Base-by-base conservation (phyloP, 331 rosid species). In the Dryas integrifolia region DNA sequence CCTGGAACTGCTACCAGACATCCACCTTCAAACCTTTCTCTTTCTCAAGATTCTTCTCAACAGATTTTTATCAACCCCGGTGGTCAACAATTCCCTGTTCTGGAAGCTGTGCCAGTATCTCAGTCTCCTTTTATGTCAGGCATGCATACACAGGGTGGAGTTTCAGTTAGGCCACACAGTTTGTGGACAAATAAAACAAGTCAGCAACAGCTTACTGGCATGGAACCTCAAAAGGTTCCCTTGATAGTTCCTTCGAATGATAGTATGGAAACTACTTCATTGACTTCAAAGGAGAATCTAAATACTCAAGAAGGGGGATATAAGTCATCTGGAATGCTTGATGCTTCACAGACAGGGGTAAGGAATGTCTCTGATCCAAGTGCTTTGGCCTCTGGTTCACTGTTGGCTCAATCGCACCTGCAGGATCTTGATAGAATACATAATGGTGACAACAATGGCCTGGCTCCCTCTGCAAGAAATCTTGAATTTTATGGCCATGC, bases 41-140 rank as follows among this genome's bases (percentile, higher is more conserved):
- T 67, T 21, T 74, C 84, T 60, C 83, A 75, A 68, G 83, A 82
- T 74, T 64, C 72, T 77, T 53, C 89, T 15, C 73, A 72, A 18
- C 79, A 57, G 30, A 6, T 9, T 14, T 40, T 39, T 71, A 64
- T 61, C 58, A 68, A 77, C 61, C 15, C 68, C 64, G 58, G 71
- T 43, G 72, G 75, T 65, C 75, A 82, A 73, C 81, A 82, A 65
- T 80, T 73, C 67, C 83, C 76, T 24, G 78, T 73, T 77, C 77
- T 80, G 40, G 89, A 82, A 82, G 76, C 86, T 69, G 47, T 12
- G 55, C 80, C 77, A 8, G 65, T 57, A 56, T 77, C 74, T 50
- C 83, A 80, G 55, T 56, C 83, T 71, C 52, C 69, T 49, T 58
- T 56, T 67, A 21, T 71, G 64, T 53, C 81, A 35, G 81, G 73